phyloP scores from a whole-genome alignment of 805 yeast genomes.

The Ogataea allantospora region DNA sequence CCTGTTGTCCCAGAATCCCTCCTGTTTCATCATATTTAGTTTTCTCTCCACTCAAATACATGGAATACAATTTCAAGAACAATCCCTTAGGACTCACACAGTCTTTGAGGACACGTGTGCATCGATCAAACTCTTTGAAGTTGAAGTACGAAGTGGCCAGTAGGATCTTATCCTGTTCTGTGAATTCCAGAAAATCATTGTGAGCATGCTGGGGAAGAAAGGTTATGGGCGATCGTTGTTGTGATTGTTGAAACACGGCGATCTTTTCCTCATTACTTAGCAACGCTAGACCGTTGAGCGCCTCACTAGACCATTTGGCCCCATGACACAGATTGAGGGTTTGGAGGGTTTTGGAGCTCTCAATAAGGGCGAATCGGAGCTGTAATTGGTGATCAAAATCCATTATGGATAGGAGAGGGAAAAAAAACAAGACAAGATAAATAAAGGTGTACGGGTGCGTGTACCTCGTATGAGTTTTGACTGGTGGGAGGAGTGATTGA shows the following conservation, averaged over 20 bases:
- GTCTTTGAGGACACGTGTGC: slow-evolving; percentile 55
- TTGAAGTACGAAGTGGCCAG: slow-evolving; percentile 75
- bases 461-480: background rate
- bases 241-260: slow-evolving; percentile 22
- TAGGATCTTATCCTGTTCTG: slow-evolving; percentile 46
- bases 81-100: slow-evolving; percentile 49
- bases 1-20: slow-evolving; percentile 52
- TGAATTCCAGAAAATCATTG: slow-evolving; percentile 26
- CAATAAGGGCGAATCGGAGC: slow-evolving; percentile 32
- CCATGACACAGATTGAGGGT: slow-evolving; percentile 64
- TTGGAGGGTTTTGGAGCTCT: slow-evolving; percentile 45
- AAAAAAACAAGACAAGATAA: slow-evolving; percentile 1
- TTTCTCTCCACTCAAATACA: slow-evolving; percentile 76
- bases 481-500: background rate
- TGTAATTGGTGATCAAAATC: slow-evolving; percentile 29
- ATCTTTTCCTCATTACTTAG: slow-evolving; percentile 21
- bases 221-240: slow-evolving; percentile 10
- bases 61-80: slow-evolving; percentile 68
- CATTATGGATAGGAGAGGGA: slow-evolving; percentile 16
- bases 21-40: slow-evolving; percentile 68
- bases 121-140: slow-evolving; percentile 81
- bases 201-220: slow-evolving; percentile 17
- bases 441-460: slow-evolving; percentile 3
- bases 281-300: slow-evolving; percentile 55
- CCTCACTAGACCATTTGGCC: slow-evolving; percentile 85